phyloP scores from a whole-genome alignment of 257 asterid genomes.

The Verbena officinalis region DNA sequence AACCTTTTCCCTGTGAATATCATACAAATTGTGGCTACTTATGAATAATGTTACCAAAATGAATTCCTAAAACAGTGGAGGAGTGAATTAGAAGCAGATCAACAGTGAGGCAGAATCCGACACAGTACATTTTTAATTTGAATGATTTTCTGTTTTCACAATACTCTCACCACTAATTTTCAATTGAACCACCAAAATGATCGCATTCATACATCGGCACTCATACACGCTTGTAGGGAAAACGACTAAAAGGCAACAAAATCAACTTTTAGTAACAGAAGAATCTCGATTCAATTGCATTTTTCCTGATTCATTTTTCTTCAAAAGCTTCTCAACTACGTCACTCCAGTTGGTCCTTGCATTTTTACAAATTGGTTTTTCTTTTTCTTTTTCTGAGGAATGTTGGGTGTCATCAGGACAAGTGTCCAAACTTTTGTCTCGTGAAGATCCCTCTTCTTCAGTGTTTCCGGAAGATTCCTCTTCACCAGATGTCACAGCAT shows the following conservation, averaged over 20 bases:
- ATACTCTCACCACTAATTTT: constrained; percentile 8
- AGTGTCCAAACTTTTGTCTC: constrained; percentile 30
- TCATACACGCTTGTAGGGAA: constrained; percentile 9
- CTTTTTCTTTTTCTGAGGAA: constrained; percentile 32
- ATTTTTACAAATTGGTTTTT: constrained; percentile 29
- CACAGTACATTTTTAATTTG: too few species aligned
- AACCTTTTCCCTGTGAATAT: neutral
- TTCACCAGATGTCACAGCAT: constrained; percentile 51
- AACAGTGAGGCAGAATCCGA: neutral
- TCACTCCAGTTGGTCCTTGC: constrained; percentile 76
- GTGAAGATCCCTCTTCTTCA: constrained; percentile 37
- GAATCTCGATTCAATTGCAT: constrained; percentile 42
- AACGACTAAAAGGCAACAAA: neutral
- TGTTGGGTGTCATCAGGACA: constrained; percentile 23
- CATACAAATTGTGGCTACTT: too few species aligned
- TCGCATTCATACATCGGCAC: neutral
- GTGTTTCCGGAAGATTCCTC: constrained; percentile 35
- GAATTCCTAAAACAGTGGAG: neutral
- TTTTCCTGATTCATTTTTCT: constrained; percentile 51
- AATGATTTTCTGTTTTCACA: constrained; percentile 14
- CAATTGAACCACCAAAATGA: constrained; percentile 10
- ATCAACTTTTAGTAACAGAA: constrained; percentile 24
- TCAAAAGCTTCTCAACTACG: constrained; percentile 60
- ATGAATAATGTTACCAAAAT: neutral
- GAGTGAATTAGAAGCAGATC: neutral